Evolutionary conservation across 805 yeast genomes (phyloP).

Genomic region (Candida ipomoeae): DNA sequence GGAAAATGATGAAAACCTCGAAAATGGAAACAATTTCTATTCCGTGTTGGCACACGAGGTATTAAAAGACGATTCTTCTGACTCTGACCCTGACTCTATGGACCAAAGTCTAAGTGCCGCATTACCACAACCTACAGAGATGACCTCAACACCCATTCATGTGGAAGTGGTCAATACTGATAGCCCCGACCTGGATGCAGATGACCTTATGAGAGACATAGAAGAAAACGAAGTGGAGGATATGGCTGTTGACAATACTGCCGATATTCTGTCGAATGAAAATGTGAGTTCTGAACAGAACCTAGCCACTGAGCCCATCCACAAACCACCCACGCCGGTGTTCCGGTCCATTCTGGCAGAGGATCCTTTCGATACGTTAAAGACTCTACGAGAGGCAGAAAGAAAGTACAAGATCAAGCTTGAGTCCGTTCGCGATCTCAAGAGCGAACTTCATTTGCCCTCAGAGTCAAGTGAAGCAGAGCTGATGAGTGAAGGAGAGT

Average conservation of each 20-base stretch:
- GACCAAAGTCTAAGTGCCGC: not conserved
- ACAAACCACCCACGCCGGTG: slow-evolving; percentile 5
- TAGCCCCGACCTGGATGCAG: not conserved
- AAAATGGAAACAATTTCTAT: not conserved
- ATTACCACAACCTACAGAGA: not conserved
- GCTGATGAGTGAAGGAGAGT: not conserved
- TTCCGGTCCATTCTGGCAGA: slow-evolving; percentile 13
- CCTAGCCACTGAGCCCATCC: not conserved
- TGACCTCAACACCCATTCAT: not conserved
- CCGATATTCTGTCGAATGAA: not conserved
- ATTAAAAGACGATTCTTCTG: not conserved
- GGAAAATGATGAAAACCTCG: not conserved
- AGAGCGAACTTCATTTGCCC: slow-evolving; percentile 6
- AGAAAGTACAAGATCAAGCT: slow-evolving; percentile 14
- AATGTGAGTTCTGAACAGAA: not conserved
- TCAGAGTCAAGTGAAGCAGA: slow-evolving; percentile 4
- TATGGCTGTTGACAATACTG: not conserved
- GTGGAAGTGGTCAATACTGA: not conserved
- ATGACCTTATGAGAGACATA: not conserved
- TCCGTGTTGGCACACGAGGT: not conserved
- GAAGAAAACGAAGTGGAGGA: not conserved
- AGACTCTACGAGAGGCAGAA: slow-evolving; percentile 13
- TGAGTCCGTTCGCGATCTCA: slow-evolving; percentile 12
- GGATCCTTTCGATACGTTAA: slow-evolving; percentile 8
- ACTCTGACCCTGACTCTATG: too few species aligned